A percentile compares a stretch with the other conserved stretches of the same genome.
Evolutionary conservation across 129 eudicot species (phyloP).

Genomic region (Pseudognaphalium luteoalbum): DNA sequence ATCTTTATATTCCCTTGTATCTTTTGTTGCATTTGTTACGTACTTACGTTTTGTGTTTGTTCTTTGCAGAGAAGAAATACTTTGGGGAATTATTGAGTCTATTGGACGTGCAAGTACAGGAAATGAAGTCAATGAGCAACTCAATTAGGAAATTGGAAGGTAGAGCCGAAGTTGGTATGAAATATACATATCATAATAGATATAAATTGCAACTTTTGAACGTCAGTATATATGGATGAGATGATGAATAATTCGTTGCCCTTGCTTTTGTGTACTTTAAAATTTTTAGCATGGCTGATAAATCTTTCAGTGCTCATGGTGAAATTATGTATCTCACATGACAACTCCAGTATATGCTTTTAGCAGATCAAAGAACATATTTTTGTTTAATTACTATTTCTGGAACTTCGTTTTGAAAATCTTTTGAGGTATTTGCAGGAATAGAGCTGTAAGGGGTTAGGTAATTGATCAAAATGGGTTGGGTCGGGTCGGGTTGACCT

Average conservation of each 20-base stretch:
- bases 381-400: background rate
- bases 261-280: background rate
- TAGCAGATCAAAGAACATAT: background rate
- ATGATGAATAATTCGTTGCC: background rate
- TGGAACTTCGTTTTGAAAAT: background rate
- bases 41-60: too few species aligned
- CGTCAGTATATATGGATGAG: background rate
- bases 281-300: background rate
- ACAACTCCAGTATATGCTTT: background rate
- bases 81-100: constrained; percentile 71
- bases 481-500: background rate
- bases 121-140: constrained; percentile 79
- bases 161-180: constrained; percentile 31
- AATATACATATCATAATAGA: background rate
- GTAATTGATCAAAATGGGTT: background rate
- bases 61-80: constrained; percentile 68
- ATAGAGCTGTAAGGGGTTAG: background rate
- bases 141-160: constrained; percentile 76
- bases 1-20: background rate
- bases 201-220: constrained; percentile 1
- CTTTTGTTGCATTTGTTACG: background rate
- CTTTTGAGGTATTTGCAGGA: background rate
- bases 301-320: background rate
- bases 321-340: background rate
- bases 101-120: constrained; percentile 71